Conservation (phyloP, 1,139 yeast genomes). For the Candida freyschussii region DNA sequence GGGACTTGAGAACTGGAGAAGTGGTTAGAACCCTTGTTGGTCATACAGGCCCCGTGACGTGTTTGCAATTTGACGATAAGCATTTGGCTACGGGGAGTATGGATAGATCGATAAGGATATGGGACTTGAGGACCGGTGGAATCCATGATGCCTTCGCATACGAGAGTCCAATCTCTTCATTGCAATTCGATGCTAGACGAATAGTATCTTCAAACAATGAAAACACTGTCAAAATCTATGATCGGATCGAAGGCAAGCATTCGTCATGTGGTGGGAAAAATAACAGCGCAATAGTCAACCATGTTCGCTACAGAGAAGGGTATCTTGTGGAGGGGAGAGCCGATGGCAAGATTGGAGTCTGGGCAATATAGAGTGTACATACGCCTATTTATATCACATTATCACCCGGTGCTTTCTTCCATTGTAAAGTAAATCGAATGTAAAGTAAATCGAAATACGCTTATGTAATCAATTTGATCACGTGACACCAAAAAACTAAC, state of each 20-base stretch:
- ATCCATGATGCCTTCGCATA: conserved; percentile 57
- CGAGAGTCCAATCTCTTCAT: conserved; percentile 43
- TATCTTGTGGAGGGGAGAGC: conserved; percentile 58
- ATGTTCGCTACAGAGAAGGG: conserved; percentile 51
- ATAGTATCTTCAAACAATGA: conserved; percentile 50
- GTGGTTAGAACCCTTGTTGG: conserved; percentile 63
- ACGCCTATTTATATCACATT: too few relatives aligned
- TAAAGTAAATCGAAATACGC: too few relatives aligned
- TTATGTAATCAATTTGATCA: too few relatives aligned
- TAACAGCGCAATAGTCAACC: conserved; percentile 31
- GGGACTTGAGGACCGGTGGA: conserved; percentile 70
- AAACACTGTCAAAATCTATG: conserved; percentile 47
- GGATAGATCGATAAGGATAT: conserved; percentile 60
- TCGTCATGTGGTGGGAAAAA: conserved; percentile 44
- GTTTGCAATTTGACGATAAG: conserved; percentile 62
- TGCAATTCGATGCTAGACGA: conserved; percentile 51
- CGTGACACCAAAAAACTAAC: too few relatives aligned
- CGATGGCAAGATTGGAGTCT: conserved; percentile 53
- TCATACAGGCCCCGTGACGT: conserved; percentile 66
- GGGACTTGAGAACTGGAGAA: conserved; percentile 72
- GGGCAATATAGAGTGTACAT: conserved; percentile 39
- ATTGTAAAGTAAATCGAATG: too few relatives aligned
- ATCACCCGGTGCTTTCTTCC: too few relatives aligned
- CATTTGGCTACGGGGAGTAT: conserved; percentile 60
- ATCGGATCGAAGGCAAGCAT: conserved; percentile 47